Base-by-base conservation (phyloP, 1,139 yeast genomes). In the Saccharomyces hybrid region DNA sequence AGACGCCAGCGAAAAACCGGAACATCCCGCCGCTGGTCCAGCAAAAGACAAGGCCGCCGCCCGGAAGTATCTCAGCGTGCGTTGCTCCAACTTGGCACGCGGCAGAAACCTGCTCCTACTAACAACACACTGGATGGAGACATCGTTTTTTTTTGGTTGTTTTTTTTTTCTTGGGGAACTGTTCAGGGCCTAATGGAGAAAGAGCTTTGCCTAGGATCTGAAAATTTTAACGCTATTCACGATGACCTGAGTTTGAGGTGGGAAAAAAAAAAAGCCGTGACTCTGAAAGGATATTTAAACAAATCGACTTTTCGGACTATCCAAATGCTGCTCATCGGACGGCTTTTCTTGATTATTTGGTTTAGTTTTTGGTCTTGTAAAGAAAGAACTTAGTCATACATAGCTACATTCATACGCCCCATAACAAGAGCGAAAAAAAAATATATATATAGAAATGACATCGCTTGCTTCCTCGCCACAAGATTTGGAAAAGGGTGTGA, bases 381-480 rank as follows among this genome's bases (percentile, higher is more conserved):
- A 14, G 8, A 7, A 14, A 14, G 8, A 2, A 11, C 9, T 34
- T 12, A 11, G n/a, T 38, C 24, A 38, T 16, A 16, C n/a, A 46
- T 24, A 46, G 21, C 16, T 24, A 11, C 21, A n/a, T 46, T 21
- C 14, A 46, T 14, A 32, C n/a, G 4, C n/a, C 3, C 12, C 28
- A 12, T 11, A 27, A 24, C 11, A 46, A 24, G 16, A n/a, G 14
- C n/a, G 14, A 12, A 24, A 7, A 12, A 46, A n/a, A 24, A 44
- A 44, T 19, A 12, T 4, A 4, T 11, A 14, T 5, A 34, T 7
- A 7, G 7, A 50, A 42, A 50, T 50, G 52, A 50, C 48, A 27
- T 50, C 52, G 7, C 29, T 21, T 38, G 44, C 52, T 12, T 50
- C 52, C 19, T 50, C 52, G 4, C 52, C 31, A 21, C 31, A 42